These are phyloP conservation scores for Euphorbia peplus DNA, from an alignment of 345 rosid genomes.

Conservation along the genomic window DNA sequence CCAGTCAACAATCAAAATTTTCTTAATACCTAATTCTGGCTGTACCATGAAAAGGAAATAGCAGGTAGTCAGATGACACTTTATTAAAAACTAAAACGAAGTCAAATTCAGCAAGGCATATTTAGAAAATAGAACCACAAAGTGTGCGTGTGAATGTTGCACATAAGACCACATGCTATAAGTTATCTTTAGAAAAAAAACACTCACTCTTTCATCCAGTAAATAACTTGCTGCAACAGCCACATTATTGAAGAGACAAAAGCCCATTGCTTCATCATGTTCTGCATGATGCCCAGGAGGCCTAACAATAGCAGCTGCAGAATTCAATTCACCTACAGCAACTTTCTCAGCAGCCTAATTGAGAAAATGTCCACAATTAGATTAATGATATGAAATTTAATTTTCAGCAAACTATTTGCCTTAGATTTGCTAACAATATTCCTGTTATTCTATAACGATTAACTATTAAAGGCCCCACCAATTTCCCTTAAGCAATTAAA, in stretches of 20 bases:
- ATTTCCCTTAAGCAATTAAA: neutral
- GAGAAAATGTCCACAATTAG: neutral
- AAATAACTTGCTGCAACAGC: conserved; percentile 76
- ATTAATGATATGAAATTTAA: neutral
- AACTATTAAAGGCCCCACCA: neutral
- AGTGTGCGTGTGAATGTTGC: neutral
- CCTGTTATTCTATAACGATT: neutral
- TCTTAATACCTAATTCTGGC: conserved; percentile 73
- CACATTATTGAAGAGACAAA: conserved; percentile 91
- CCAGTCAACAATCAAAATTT: conserved; percentile 92
- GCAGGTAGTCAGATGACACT: conserved; percentile 6
- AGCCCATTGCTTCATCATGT: conserved; percentile 78
- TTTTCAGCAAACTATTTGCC: neutral
- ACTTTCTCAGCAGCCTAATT: conserved; percentile 66
- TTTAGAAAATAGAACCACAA: neutral
- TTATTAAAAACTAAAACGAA: conserved; percentile 10
- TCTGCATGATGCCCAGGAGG: conserved; percentile 99
- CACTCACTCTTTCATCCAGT: conserved; percentile 60
- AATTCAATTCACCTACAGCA: conserved; percentile 74
- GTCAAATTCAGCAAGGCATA: neutral
- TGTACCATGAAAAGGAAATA: conserved; percentile 19
- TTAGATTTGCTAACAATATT: neutral
- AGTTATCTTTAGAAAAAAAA: neutral
- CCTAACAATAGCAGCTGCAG: conserved; percentile 86
- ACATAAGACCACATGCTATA: neutral